These are phyloP conservation scores for Mrakia gelida DNA, from an alignment of 768 basidiomycete genomes.

Conservation along the genomic window DNA sequence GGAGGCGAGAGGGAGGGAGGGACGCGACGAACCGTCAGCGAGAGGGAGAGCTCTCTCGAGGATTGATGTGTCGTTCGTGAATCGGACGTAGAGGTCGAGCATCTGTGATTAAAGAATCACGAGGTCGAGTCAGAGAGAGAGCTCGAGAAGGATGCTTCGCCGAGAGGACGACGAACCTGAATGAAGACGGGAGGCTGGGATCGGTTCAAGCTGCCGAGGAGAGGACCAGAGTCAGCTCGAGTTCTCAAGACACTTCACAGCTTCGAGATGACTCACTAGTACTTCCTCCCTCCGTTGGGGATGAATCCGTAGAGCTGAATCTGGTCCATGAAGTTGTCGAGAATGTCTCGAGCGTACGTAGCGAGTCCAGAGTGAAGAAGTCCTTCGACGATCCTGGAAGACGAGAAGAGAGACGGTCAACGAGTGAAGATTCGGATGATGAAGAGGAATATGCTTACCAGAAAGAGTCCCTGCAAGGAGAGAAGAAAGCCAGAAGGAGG, in stretches of 20 bases:
- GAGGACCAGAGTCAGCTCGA: no score
- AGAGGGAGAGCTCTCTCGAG: slow-evolving; percentile 74
- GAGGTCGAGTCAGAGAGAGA: no score
- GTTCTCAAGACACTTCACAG: no score
- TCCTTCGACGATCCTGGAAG: slow-evolving; percentile 54
- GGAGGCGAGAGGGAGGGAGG: neutral
- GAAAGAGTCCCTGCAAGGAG: slow-evolving; percentile 36
- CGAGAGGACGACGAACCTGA: slow-evolving; percentile 43
- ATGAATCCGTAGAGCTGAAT: slow-evolving; percentile 79
- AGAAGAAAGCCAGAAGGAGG: slow-evolving; percentile 38
- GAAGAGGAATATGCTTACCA: neutral
- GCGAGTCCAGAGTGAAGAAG: slow-evolving; percentile 75
- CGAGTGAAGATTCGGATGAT: neutral
- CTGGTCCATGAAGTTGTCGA: slow-evolving; percentile 95
- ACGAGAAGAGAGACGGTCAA: neutral
- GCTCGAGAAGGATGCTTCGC: no score
- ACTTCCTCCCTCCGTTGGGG: slow-evolving; percentile 76
- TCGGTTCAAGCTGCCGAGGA: slow-evolving; percentile 54
- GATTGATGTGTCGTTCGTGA: slow-evolving; percentile 66
- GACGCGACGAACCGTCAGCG: slow-evolving; percentile 55
- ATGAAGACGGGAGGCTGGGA: slow-evolving; percentile 89
- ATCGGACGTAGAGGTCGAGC: slow-evolving; percentile 75
- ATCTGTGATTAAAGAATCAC: slow-evolving; percentile 53
- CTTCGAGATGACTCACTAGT: slow-evolving; percentile 10
- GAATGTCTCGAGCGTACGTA: slow-evolving; percentile 64